These are phyloP conservation scores for Candida suzukii DNA, from an alignment of 805 yeast species.

Conservation along the genomic window DNA sequence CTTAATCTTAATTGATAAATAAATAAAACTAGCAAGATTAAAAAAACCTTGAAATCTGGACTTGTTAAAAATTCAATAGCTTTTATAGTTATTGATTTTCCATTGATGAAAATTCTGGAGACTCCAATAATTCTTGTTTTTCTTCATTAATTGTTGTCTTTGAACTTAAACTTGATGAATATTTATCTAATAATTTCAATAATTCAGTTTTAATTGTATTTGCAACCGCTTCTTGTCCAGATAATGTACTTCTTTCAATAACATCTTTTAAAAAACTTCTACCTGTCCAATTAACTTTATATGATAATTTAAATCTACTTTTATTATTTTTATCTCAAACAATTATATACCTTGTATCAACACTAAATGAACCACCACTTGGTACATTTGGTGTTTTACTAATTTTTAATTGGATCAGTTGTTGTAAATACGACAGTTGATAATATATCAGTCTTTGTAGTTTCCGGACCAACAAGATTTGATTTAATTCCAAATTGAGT, in stretches of 20 bases:
- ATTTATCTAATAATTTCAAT: background rate
- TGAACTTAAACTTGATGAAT: background rate
- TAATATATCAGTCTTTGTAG: slow-evolving; percentile 44
- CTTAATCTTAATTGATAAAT: background rate
- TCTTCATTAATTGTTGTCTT: background rate
- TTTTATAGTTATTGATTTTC: background rate
- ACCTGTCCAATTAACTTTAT: slow-evolving; percentile 82
- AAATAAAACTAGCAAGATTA: background rate
- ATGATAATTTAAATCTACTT: slow-evolving; percentile 59
- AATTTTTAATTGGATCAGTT: slow-evolving; percentile 29
- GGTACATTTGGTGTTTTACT: slow-evolving; percentile 93
- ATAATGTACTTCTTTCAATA: slow-evolving; percentile 75
- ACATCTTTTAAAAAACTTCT: slow-evolving; percentile 88
- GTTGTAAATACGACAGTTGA: slow-evolving; percentile 18
- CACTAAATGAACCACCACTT: slow-evolving; percentile 75
- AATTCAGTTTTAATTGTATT: slow-evolving; percentile 27
- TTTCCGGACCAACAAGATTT: slow-evolving; percentile 44
- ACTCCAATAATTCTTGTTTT: background rate
- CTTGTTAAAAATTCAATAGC: background rate
- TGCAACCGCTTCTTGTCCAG: slow-evolving; percentile 70
- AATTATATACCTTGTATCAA: slow-evolving; percentile 63
- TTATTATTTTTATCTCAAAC: slow-evolving; percentile 66
- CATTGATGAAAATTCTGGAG: background rate
- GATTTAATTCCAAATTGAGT: slow-evolving; percentile 23
- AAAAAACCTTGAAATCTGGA: background rate